These are phyloP conservation scores for Penicillium sp. DNA, from an alignment of 2,329 filamentous ascomycete genomes.

Conservation along the genomic window DNA sequence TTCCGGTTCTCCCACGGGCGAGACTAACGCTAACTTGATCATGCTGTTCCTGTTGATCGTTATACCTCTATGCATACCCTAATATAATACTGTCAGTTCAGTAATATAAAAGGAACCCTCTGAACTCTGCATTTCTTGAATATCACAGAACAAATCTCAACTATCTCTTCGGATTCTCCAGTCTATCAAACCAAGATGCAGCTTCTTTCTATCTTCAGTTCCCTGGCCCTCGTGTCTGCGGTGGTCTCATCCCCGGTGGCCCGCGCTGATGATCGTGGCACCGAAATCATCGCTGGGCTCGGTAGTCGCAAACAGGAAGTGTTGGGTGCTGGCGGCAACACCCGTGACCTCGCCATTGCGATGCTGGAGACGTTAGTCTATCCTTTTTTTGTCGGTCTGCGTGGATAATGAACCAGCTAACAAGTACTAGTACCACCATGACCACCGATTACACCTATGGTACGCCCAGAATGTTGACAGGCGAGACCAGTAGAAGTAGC, in stretches of 20 bases:
- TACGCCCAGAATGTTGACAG: neutral
- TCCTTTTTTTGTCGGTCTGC: neutral
- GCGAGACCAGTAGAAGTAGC: too few species aligned
- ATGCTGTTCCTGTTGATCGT: neutral
- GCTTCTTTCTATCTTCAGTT: neutral
- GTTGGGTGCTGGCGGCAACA: slow-evolving; percentile 22
- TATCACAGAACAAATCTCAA: neutral
- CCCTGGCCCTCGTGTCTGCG: neutral
- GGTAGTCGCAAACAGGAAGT: slow-evolving; percentile 24
- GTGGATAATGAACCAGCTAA: neutral
- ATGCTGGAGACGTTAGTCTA: slow-evolving; percentile 25
- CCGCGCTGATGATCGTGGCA: slow-evolving; percentile 20
- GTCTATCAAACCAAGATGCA: neutral
- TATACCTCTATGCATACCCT: neutral
- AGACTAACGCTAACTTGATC: neutral
- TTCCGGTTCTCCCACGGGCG: neutral
- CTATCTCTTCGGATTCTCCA: neutral
- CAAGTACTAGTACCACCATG: slow-evolving; percentile 19
- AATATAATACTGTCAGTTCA: too few species aligned
- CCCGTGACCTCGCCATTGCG: slow-evolving; percentile 27
- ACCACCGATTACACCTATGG: slow-evolving; percentile 25
- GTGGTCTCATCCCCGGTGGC: slow-evolving; percentile 6
- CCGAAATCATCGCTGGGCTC: slow-evolving; percentile 17
- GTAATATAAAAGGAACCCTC: neutral
- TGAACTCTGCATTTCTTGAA: neutral